Evolutionary conservation across 2,329 filamentous ascomycete species (phyloP).

Genomic region (Lachnellula cervina): DNA sequence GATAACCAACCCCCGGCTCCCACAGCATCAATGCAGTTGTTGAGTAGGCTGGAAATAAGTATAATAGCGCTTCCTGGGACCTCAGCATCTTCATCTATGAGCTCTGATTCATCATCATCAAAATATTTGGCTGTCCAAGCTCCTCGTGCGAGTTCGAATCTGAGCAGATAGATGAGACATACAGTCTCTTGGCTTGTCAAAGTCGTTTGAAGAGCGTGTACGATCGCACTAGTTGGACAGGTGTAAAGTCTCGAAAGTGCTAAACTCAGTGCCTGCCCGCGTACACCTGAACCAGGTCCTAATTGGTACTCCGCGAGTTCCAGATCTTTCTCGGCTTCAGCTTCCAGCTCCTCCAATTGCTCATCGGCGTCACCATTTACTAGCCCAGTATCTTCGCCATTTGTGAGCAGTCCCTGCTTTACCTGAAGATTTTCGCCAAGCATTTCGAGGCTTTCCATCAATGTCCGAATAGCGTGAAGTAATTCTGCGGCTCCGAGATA

Average conservation of each 20-base stretch:
- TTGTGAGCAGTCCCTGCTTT: constrained; percentile 24
- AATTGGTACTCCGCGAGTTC: constrained; percentile 64
- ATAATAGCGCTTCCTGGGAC: constrained; percentile 65
- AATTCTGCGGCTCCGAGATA: constrained; percentile 63
- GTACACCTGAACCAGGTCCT: constrained; percentile 56
- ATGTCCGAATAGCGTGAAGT: constrained; percentile 57
- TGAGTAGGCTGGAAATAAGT: constrained; percentile 66
- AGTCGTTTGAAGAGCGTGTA: constrained; percentile 57
- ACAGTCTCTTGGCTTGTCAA: constrained; percentile 65
- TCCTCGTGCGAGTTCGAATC: constrained; percentile 67
- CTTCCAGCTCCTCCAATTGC: constrained; percentile 47
- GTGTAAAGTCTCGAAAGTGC: constrained; percentile 66
- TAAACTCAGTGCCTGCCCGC: constrained; percentile 59
- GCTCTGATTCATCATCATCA: constrained; percentile 48
- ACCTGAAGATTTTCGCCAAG: constrained; percentile 23
- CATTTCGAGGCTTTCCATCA: constrained; percentile 68
- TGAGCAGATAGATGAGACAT: constrained; percentile 66
- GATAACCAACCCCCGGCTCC: constrained; percentile 70
- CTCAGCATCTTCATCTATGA: constrained; percentile 40
- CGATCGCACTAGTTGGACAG: constrained; percentile 56
- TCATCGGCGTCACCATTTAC: constrained; percentile 28
- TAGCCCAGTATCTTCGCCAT: constrained; percentile 7
- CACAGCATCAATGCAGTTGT: constrained; percentile 70
- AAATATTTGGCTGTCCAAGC: constrained; percentile 72
- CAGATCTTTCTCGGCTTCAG: constrained; percentile 60